These are phyloP conservation scores for Magnaporthiopsis incrustans DNA, from an alignment of 2,329 filamentous ascomycete species.

Conservation along the genomic window DNA sequence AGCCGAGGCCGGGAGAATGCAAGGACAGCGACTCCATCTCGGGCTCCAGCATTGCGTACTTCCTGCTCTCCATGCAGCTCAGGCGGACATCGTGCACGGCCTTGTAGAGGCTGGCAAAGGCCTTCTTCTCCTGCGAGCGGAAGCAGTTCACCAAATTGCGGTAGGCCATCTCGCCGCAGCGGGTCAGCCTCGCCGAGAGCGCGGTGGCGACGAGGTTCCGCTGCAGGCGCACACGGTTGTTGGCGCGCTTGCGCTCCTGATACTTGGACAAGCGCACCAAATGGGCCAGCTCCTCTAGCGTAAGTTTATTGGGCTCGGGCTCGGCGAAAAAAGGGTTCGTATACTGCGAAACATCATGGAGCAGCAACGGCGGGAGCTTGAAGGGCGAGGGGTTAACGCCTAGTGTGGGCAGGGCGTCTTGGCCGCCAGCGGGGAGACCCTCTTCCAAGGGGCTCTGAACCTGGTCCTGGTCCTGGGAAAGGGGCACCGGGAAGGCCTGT, in stretches of 20 bases:
- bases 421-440: conserved; percentile 19
- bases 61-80: conserved; percentile 65
- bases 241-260: conserved; percentile 71
- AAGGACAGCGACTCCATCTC: conserved; percentile 57
- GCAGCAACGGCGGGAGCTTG: conserved; percentile 42
- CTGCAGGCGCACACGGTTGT: conserved; percentile 65
- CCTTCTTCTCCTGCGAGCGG: conserved; percentile 69
- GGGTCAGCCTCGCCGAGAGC: conserved; percentile 64
- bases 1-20: conserved; percentile 36
- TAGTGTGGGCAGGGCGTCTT: conserved; percentile 30
- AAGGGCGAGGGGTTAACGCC: conserved; percentile 27
- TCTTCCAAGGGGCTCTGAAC: neutral
- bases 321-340: conserved; percentile 48
- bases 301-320: conserved; percentile 56
- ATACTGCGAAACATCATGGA: conserved; percentile 60
- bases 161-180: conserved; percentile 67
- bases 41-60: conserved; percentile 63
- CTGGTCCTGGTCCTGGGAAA: neutral
- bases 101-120: conserved; percentile 66
- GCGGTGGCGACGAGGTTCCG: conserved; percentile 68
- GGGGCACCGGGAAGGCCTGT: conserved; percentile 12
- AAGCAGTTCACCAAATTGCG: conserved; percentile 72
- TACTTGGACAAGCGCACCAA: conserved; percentile 71
- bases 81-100: conserved; percentile 72
- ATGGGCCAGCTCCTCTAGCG: conserved; percentile 69